Evolutionary conservation across 2,329 filamentous ascomycete species (phyloP).

Genomic region (Eurotiales sp.): DNA sequence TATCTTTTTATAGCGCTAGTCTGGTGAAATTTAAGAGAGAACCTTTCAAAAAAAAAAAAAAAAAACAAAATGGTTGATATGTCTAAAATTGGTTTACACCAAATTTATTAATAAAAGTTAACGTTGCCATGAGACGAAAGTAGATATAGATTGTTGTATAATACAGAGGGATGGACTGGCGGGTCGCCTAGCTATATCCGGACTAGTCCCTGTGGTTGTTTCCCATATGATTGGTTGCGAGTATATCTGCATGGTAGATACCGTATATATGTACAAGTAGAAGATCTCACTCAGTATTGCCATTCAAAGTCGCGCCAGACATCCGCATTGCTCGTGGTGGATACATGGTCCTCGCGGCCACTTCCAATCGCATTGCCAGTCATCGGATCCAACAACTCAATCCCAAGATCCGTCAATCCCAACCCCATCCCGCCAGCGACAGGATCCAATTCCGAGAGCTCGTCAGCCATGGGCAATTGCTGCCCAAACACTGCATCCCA

Average conservation of each 20-base stretch:
- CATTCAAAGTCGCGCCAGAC: conserved; percentile 11
- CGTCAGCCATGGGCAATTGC: conserved; percentile 41
- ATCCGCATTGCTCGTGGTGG: neutral
- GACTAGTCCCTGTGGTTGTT: too few species aligned
- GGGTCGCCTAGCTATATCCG: too few species aligned
- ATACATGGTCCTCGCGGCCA: neutral
- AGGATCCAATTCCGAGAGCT: conserved; percentile 41
- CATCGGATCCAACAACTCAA: conserved; percentile 5
- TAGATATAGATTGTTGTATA: too few species aligned
- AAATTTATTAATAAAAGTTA: too few species aligned
- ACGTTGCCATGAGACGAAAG: too few species aligned
- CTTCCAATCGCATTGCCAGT: neutral
- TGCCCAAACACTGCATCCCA: conserved; percentile 49
- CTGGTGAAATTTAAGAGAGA: neutral
- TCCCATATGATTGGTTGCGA: too few species aligned
- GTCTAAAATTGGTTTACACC: too few species aligned
- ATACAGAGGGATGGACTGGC: too few species aligned
- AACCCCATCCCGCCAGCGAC: conserved; percentile 28
- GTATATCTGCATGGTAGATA: too few species aligned
- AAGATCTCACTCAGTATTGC: conserved; percentile 10
- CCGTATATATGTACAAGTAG: too few species aligned
- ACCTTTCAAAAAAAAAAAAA: neutral
- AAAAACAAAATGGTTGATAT: neutral
- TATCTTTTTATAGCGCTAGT: neutral
- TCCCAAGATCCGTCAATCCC: conserved; percentile 9